Base-by-base conservation (phyloP, 73 alveolate genomes). In the Paramecium sonneborni region DNA sequence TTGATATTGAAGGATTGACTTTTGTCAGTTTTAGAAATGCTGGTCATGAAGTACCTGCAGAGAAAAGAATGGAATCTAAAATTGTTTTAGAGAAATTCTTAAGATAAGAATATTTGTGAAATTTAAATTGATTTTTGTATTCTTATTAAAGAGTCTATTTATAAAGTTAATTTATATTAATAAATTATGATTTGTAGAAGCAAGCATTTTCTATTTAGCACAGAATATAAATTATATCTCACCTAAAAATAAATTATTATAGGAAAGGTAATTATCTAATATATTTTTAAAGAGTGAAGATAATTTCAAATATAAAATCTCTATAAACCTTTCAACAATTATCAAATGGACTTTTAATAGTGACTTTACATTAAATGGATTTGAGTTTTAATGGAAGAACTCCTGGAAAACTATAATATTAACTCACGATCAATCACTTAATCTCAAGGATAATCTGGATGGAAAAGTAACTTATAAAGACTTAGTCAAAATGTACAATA, bases 1-100 rank as follows among this genome's bases (percentile, higher is more conserved):
- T 32, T 2, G 74, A 79, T 46, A 79, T 79, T 44, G 76, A 43
- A 8, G 90, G 90, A 7, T 41, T 79, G 55, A 79, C 90, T 1
- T 79, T 79, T 23, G 44, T 79, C 15, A 43, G 62, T n/a, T 21
- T 79, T 6, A 79, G 74, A 28, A 26, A 46, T 23, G 70, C 90
- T n/a, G 90, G 90, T 20, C 90, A 79, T 23, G 35, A 30, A 21
- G 76, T 79, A 10, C 37, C 48, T 5, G 44, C 34, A 9, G 76
- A 79, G 2, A 6, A 43, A 0, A 79, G 74, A 43, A 6, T 7
- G 18, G 76, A 79, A 46, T 28, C 87, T 28, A 98, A 98, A 8
- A 92, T 93, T 68, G 85, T 30, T 44, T 92, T 97, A 93, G 69
- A 52, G 68, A 52, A 52, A 52, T 20, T 52, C 32, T 52, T 52